Evolutionary conservation across 148 eudicot genomes (phyloP), one percentile per base, ranked within the genome.

Genomic region (Mesembryanthemum crystallinum): DNA sequence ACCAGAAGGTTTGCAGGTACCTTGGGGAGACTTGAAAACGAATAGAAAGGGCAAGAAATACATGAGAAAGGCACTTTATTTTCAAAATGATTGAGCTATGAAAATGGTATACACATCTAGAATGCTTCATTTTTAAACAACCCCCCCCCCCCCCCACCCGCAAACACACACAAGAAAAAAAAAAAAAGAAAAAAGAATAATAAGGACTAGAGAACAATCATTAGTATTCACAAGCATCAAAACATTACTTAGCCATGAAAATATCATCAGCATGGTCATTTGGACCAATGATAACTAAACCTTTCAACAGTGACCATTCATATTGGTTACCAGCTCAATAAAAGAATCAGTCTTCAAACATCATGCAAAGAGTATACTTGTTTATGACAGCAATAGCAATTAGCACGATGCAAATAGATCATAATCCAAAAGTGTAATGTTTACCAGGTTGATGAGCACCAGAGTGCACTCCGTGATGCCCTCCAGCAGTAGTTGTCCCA

Each of bases 401-500:
- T 8, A 65, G 28, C 76, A 25, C 28, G 71, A 35, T 33, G 42
- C 21, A 29, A 54, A 71, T 28, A 67, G 43, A 61, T 17, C 21
- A 42, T 52, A 27, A 15, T 21, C 6, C 6, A 67, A 0, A 74
- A 68, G 14, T 0, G 5, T 28, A 76, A 37, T 69, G 42, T 23
- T 73, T 82, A 94, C 97, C 96, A 80, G 88, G 83, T 37, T 87
- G 98, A 71, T 82, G 83, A 76, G 65, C 79, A 79, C 86, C 84
- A 75, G 88, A 66, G 29, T 77, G 92, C 33, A 81, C 49, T 39
- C 88, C 86, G 67, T 69, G 85, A 37, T 75, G 84, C 59, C 88
- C 86, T 72, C 71, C 86, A 71, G 87, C 14, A 45, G 49, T 30
- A 77, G 75, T 74, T 77, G 92, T 73, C 71, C 94, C 95, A 85